Percentiles rank a stretch among this genome's conserved stretches.
These are phyloP conservation scores for Balamuthia mandrillaris DNA, from an alignment of 208 protist species.

Conservation along the genomic window DNA sequence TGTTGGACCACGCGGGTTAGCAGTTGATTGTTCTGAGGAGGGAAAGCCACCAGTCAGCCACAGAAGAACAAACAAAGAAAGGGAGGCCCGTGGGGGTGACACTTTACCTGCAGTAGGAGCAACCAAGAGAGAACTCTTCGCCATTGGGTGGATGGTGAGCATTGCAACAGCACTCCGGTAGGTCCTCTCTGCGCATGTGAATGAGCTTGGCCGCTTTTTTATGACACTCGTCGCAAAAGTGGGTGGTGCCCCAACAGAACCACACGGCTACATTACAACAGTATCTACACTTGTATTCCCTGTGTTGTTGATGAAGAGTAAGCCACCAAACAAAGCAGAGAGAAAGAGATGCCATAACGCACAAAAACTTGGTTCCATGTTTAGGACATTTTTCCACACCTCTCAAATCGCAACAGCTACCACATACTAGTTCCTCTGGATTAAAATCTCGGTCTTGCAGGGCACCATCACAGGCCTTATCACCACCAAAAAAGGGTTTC, in stretches of 20 bases:
- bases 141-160: background rate
- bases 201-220: too few species aligned
- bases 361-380: background rate
- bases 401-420: background rate
- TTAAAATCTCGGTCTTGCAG: too few species aligned
- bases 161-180: background rate
- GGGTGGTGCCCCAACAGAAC: constrained; percentile 22
- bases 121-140: background rate
- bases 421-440: too few species aligned
- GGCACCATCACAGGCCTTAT: constrained; percentile 47
- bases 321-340: background rate
- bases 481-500: constrained; percentile 67
- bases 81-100: too few species aligned
- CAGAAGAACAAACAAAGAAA: too few species aligned
- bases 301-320: background rate
- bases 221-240: constrained; percentile 2
- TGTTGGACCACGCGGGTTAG: too few species aligned
- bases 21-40: too few species aligned
- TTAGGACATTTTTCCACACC: background rate
- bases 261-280: background rate
- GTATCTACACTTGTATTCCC: background rate
- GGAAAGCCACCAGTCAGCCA: too few species aligned
- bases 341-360: background rate
- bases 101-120: background rate
- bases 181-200: too few species aligned